Base-by-base conservation (phyloP, 805 yeast species). In the Yamadazyma kitorensis region DNA sequence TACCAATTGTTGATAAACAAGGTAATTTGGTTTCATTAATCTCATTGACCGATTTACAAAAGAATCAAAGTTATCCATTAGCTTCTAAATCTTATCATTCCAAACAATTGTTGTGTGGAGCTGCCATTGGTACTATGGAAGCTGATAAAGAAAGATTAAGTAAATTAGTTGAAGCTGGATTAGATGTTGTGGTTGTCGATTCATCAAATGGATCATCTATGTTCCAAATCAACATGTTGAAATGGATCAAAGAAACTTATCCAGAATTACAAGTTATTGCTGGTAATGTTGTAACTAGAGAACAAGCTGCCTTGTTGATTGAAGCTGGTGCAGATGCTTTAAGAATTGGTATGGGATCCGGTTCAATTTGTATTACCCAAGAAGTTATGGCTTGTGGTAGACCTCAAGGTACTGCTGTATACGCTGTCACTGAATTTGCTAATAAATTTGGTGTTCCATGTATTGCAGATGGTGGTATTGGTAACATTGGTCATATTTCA, bases 301-400 rank as follows among this genome's bases (percentile, higher is more conserved):
- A 91, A 67, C 98, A 93, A 75, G 98, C 98, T 50, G 98, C 98
- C 43, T 74, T 79, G 57, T 76, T 93, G 57, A 91, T 88, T 40
- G 82, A 76, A 53, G 96, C 95, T 34, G 98, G 98, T 68, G 96
- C 95, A 34, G 98, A 93, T 64, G 98, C 89, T 62, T 75, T 93
- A 55, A 87, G 98, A 78, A 91, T 93, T 51, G 98, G 98, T 72
- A 93, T 93, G 98, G 98, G 98, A 60, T 86, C 98, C 21, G 98
- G 98, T 56, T 87, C 97, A 44, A 94, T 94, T 62, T 93, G 98
- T 78, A 93, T 93, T 61, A 93, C 98, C 34, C 98, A 93, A 73
- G 98, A 93, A 72, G 98, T 93, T 41, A 93, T 93, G 98, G 98
- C 98, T 34, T 95, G 96, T 71, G 98, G 98, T 70, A 88, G 98